A percentile compares a stretch with the other conserved stretches of the same genome.
phyloP scores from a whole-genome alignment of 805 yeast genomes.

The Candida koratica region DNA sequence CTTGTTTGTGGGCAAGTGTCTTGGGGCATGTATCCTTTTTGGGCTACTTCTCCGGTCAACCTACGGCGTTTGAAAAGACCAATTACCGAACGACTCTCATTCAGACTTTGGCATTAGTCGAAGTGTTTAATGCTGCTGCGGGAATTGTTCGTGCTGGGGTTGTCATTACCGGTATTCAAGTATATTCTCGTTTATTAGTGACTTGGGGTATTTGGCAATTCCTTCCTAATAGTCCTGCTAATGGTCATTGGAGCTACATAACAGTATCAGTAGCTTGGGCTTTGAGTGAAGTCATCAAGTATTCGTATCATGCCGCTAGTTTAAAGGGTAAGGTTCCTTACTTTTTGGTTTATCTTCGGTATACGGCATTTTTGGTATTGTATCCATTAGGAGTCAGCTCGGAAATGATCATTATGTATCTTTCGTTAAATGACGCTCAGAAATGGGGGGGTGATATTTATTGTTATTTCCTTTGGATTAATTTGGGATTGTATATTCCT shows the following conservation, averaged over 20 bases:
- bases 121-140: slow-evolving; percentile 68
- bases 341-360: slow-evolving; percentile 66
- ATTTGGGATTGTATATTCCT: slow-evolving; percentile 71
- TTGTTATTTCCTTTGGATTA: slow-evolving; percentile 51
- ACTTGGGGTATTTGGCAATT: slow-evolving; percentile 76
- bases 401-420: slow-evolving; percentile 66
- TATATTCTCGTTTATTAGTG: slow-evolving; percentile 74
- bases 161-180: slow-evolving; percentile 81
- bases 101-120: slow-evolving; percentile 78
- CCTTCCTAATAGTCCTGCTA: slow-evolving; percentile 72
- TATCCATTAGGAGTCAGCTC: slow-evolving; percentile 93
- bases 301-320: slow-evolving; percentile 78
- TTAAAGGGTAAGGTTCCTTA: slow-evolving; percentile 52
- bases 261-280: slow-evolving; percentile 83
- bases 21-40: slow-evolving; percentile 38
- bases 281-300: slow-evolving; percentile 88
- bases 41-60: slow-evolving; percentile 51
- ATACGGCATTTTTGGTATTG: slow-evolving; percentile 74
- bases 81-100: slow-evolving; percentile 55
- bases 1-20: slow-evolving; percentile 41
- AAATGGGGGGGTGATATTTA: slow-evolving; percentile 46
- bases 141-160: slow-evolving; percentile 87
- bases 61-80: slow-evolving; percentile 58
- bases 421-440: slow-evolving; percentile 70
- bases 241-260: slow-evolving; percentile 54